Evolutionary conservation across 2,329 filamentous ascomycete genomes (phyloP), one percentile per base, ranked within the genome.

Genomic region (Fusarium succisae): DNA sequence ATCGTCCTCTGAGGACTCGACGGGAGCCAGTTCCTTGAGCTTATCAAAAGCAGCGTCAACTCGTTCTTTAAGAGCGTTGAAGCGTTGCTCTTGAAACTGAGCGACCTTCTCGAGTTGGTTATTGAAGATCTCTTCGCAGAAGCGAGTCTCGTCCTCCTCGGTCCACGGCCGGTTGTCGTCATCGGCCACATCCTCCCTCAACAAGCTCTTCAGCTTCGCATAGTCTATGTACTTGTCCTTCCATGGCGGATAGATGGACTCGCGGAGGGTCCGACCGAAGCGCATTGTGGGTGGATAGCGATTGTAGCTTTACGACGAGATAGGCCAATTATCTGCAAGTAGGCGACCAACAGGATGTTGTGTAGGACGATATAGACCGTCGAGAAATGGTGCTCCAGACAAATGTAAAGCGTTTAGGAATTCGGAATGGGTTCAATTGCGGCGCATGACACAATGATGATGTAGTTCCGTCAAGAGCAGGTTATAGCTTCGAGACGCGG

Each of bases 201-300:
- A 86, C 67, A 99, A 88, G 79, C 89, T 88, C 88, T 98, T 98
- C 75, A 99, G 91, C 88, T 96, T 98, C 78, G 89, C 86, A 84
- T 99, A 99, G 86, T 98, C 95, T 81, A 99, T 94, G 86, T 99
- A 98, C 80, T 97, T 90, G 81, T 92, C 93, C 83, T 93, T 93
- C 96, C 96, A 99, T 80, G 95, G 94, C 77, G 89, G 85, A 82
- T 98, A 96, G 78, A 94, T 87, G 68, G 94, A 91, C 79, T 91
- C 90, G 79, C 91, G 91, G 69, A 99, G 89, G 58, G 94, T 98
- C 85, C 92, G 94, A 72, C 96, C 96, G 87, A 98, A 99, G 79
- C 94, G 93, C 96, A 99, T 98, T 56, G 58, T 72, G 66, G 35
- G 44, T 41, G 30, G 57, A 53, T 32, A 39, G 54, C n/a, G 45